A percentile compares a stretch with the other conserved stretches of the same genome.
These are phyloP conservation scores for Ceratobasidium sp. DNA, from an alignment of 1,284 basidiomycete species.

Conservation along the genomic window DNA sequence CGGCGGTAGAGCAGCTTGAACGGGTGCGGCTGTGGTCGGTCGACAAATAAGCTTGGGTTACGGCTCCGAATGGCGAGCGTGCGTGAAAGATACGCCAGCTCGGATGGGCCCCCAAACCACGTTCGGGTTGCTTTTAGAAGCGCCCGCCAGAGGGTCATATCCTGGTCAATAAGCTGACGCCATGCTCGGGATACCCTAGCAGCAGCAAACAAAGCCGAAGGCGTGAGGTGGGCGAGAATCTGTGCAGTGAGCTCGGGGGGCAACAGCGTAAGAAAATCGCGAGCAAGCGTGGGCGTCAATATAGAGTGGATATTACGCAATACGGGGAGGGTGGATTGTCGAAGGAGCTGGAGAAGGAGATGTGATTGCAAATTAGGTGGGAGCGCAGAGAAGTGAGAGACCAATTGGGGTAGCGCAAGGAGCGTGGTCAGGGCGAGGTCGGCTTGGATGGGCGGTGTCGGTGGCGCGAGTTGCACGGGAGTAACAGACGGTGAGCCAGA, in stretches of 20 bases:
- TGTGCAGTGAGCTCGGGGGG: constrained; percentile 88
- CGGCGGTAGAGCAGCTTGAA: constrained; percentile 42
- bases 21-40: constrained; percentile 36
- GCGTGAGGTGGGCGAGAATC: constrained; percentile 82
- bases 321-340: constrained; percentile 86
- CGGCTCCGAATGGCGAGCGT: constrained; percentile 81
- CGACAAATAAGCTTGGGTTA: constrained; percentile 63
- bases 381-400: constrained; percentile 78
- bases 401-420: constrained; percentile 80
- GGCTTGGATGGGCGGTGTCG: constrained; percentile 77
- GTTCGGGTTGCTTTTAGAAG: constrained; percentile 81
- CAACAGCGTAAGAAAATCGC: constrained; percentile 87
- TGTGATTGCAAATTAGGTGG: constrained; percentile 85
- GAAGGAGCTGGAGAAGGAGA: constrained; percentile 84
- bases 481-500: constrained; percentile 79
- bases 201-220: constrained; percentile 80
- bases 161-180: constrained; percentile 86
- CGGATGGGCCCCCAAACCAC: constrained; percentile 86
- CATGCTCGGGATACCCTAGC: constrained; percentile 85
- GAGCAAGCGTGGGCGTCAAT: constrained; percentile 84
- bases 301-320: constrained; percentile 86
- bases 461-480: constrained; percentile 44
- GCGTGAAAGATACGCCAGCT: constrained; percentile 79
- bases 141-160: constrained; percentile 86
- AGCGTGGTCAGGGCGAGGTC: constrained; percentile 82